Percentiles rank a stretch among this genome's conserved stretches.
These are phyloP conservation scores for Camelina hispida DNA, from an alignment of 345 rosid genomes.

Conservation along the genomic window DNA sequence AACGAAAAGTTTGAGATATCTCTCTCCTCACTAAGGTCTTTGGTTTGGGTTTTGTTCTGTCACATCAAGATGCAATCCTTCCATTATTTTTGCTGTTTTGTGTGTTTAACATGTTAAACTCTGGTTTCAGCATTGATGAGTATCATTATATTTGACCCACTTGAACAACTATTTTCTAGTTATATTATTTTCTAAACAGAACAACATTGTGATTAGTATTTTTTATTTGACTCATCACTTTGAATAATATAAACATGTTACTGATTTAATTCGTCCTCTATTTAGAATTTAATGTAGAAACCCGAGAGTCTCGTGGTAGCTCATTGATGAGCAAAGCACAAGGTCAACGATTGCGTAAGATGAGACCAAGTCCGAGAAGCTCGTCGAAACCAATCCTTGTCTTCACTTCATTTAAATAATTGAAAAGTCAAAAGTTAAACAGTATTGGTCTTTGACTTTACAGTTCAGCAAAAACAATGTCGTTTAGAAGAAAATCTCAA, in stretches of 20 bases:
- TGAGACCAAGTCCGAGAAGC: conserved; percentile 27
- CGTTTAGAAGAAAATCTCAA: not conserved
- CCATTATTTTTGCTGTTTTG: conserved; percentile 19
- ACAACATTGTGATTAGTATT: not conserved
- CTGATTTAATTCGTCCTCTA: conserved; percentile 10
- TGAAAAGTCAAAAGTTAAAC: conserved; percentile 11
- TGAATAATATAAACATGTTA: conserved; percentile 33
- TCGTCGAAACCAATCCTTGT: conserved; percentile 7
- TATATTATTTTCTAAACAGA: not conserved
- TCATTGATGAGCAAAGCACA: not conserved
- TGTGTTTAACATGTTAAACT: not conserved
- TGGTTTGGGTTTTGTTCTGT: conserved; percentile 43
- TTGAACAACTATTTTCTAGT: not conserved
- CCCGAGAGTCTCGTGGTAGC: conserved; percentile 33
- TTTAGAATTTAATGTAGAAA: conserved; percentile 12
- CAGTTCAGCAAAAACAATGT: not conserved
- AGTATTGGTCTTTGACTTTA: conserved; percentile 4
- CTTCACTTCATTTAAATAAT: not conserved
- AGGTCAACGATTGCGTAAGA: conserved; percentile 32
- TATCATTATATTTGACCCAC: conserved; percentile 8
- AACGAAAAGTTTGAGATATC: conserved; percentile 3
- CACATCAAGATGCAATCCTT: conserved; percentile 41
- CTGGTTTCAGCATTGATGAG: not conserved
- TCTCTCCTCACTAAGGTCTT: not conserved
- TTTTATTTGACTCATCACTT: not conserved